Base-by-base conservation (phyloP, 257 asterid genomes). In the Ajuga chamaepitys region DNA sequence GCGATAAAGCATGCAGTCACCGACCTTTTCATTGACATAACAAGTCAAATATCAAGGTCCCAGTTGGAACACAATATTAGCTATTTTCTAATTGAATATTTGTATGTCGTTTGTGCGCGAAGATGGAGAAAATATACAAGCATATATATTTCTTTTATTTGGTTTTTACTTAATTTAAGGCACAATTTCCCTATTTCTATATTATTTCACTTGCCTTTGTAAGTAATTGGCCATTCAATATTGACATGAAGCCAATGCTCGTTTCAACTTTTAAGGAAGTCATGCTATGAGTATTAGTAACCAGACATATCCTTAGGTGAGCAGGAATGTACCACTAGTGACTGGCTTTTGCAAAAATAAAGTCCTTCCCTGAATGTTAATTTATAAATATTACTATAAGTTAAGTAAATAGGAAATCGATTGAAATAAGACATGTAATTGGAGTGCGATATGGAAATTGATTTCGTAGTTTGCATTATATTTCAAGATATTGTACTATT, bases 341-440 rank as follows among this genome's bases (percentile, higher is more conserved):
- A 48, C 72, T 42, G n/a, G n/a, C n/a, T n/a, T 72, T 16, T 50
- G 17, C 42, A 47, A 34, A 71, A 34, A 30, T 10, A 25, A 42
- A 44, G 41, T 46, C 4, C 24, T 54, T 45, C 16, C n/a, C n/a
- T n/a, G n/a, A n/a, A n/a, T n/a, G n/a, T n/a, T n/a, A n/a, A n/a
- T n/a, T n/a, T n/a, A n/a, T n/a, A n/a, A n/a, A n/a, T n/a, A n/a
- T n/a, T n/a, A n/a, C n/a, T n/a, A n/a, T n/a, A n/a, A n/a, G n/a
- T n/a, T n/a, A n/a, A n/a, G n/a, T n/a, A n/a, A n/a, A n/a, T n/a
- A n/a, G n/a, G n/a, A n/a, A n/a, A n/a, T n/a, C n/a, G n/a, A n/a
- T n/a, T n/a, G n/a, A n/a, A n/a, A n/a, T n/a, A n/a, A n/a, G n/a
- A n/a, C n/a, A n/a, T n/a, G n/a, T n/a, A n/a, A n/a, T n/a, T n/a